phyloP scores from a whole-genome alignment of 306 rosid genomes.

The Luffa aegyptiaca region DNA sequence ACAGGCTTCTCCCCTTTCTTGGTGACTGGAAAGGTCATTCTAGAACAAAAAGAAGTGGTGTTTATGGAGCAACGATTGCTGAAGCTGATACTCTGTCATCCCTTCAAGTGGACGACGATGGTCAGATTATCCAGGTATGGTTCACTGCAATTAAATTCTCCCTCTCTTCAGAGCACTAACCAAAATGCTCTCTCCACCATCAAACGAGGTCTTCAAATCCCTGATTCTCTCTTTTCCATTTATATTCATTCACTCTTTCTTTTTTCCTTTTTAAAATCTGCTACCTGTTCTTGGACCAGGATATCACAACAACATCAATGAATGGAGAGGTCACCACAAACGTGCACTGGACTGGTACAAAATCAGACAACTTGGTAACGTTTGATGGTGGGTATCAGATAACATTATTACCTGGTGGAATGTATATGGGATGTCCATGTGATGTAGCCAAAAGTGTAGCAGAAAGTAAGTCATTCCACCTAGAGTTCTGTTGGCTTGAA shows the following conservation, averaged over 20 bases:
- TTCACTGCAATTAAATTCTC: not conserved
- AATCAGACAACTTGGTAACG: constrained; percentile 42
- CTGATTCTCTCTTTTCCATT: not conserved
- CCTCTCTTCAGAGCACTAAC: not conserved
- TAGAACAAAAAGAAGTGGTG: constrained; percentile 83
- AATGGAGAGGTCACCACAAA: constrained; percentile 43
- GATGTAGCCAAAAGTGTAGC: constrained; percentile 73
- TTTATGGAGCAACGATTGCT: constrained; percentile 79
- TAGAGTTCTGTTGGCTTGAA: constrained; percentile 94
- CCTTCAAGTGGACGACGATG: constrained; percentile 53
- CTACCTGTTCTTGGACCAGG: constrained; percentile 24
- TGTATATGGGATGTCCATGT: constrained; percentile 85
- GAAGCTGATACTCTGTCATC: constrained; percentile 55
- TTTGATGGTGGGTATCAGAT: constrained; percentile 77
- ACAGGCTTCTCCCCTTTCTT: constrained; percentile 65
- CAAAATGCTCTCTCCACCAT: not conserved
- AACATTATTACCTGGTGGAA: constrained; percentile 80
- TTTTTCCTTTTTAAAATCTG: not conserved
- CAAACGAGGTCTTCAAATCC: not conserved
- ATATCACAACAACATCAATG: constrained; percentile 48
- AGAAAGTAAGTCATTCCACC: constrained; percentile 63
- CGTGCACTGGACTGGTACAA: constrained; percentile 78
- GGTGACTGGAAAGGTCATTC: constrained; percentile 92
- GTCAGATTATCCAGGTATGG: constrained; percentile 73
- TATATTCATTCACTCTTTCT: not conserved